Percentiles rank a stretch among this genome's conserved stretches.
phyloP scores from a whole-genome alignment of 1,139 yeast genomes.

The Candida sp. region DNA sequence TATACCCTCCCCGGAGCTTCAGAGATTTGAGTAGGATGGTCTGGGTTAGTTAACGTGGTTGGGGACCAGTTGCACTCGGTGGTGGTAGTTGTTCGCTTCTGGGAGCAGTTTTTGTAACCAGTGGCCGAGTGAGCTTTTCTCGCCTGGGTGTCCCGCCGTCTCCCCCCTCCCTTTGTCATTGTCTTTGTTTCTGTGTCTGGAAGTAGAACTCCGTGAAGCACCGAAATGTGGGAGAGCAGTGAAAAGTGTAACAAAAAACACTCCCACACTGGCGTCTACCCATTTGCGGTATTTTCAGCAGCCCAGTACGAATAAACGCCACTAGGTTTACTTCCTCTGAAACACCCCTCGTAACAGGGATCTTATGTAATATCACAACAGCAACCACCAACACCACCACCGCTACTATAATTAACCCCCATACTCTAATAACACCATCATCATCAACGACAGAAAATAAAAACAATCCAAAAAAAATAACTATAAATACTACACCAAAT shows the following conservation, averaged over 20 bases:
- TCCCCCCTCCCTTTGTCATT: not conserved
- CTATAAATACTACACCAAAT: slow-evolving; percentile 9
- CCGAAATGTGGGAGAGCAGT: slow-evolving; percentile 1
- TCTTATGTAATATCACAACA: no score
- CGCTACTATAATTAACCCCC: not conserved
- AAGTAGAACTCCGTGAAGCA: not conserved
- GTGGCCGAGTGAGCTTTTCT: not conserved
- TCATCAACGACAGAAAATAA: not conserved
- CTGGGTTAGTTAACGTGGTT: no score
- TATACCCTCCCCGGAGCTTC: no score
- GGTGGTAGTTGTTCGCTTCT: no score
- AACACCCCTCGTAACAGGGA: not conserved
- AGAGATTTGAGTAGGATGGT: no score
- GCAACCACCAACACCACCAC: not conserved
- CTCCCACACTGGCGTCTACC: not conserved
- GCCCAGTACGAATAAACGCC: not conserved
- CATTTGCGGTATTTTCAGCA: not conserved
- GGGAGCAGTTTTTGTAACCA: no score
- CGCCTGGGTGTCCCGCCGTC: not conserved
- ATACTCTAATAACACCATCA: not conserved
- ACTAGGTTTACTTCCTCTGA: not conserved
- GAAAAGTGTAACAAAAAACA: slow-evolving; percentile 1
- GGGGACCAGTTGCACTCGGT: no score
- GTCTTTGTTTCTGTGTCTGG: not conserved
- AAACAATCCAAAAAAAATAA: not conserved